A percentile compares a stretch with the other conserved stretches of the same genome.
Evolutionary conservation across 2,329 filamentous ascomycete species (phyloP).

Genomic region (Neopestalotiopsis rosae): DNA sequence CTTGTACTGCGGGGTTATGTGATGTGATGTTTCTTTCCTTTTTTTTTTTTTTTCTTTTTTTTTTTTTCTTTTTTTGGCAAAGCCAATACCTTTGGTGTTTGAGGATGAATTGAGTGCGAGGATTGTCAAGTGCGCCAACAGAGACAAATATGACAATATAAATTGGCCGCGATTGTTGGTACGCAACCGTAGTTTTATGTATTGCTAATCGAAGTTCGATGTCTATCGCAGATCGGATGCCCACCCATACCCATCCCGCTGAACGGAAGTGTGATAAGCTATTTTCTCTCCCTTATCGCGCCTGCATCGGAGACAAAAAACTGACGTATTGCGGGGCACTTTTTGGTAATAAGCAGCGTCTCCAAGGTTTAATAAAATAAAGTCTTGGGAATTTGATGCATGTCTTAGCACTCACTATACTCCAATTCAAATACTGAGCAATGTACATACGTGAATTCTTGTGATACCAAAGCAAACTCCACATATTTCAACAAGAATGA

Average conservation of each 20-base stretch:
- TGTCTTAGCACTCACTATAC: neutral
- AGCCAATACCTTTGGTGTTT: no score
- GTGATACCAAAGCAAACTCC: no score
- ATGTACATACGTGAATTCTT: no score
- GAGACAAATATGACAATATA: no score
- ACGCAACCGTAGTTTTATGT: neutral
- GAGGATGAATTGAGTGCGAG: no score
- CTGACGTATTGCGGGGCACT: constrained; percentile 14
- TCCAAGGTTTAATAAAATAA: neutral
- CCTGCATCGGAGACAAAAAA: constrained; percentile 8
- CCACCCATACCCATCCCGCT: neutral
- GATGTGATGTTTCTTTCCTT: no score
- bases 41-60: no score
- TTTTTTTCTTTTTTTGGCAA: no score
- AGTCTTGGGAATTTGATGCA: no score
- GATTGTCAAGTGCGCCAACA: no score
- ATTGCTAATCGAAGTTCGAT: neutral
- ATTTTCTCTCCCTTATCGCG: constrained; percentile 11
- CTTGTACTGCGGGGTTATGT: neutral
- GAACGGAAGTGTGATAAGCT: constrained; percentile 6
- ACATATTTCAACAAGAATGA: no score
- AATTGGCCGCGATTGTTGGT: no score
- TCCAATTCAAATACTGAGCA: neutral
- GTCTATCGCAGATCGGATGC: neutral
- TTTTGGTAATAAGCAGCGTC: neutral